Base-by-base conservation (phyloP, 179 eudicot species). In the Silene noctiflora region DNA sequence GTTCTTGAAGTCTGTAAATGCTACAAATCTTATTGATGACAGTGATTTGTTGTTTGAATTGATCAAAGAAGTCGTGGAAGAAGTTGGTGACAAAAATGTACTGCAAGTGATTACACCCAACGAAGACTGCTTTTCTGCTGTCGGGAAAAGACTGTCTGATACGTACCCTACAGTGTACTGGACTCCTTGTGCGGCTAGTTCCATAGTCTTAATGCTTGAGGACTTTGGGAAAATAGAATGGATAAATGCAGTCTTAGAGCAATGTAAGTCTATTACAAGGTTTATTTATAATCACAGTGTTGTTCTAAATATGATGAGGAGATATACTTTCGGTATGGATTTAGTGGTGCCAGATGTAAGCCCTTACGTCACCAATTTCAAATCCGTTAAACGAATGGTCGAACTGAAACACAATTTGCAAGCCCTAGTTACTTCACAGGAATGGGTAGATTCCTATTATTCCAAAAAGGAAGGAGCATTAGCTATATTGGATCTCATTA, bases 341-440 rank as follows among this genome's bases (percentile, higher is more conserved):
- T 76, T 95, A 75, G 88, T 95, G 62, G 91, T 87, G 81, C 71
- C 88, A 20, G 93, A 90, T 77, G 74, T 65, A 67, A 91, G 84
- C 79, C 82, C 76, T 25, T 75, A 74, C 2, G 76, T 84, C n/a
- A 86, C 98, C 69, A 85, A 82, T 82, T 92, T 92, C 72, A 75
- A 76, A 70, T 89, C 98, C 21, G 64, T 94, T 67, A 95, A 89
- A 81, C 77, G 92, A 69, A 87, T 95, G 86, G 84, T 89, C 22
- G 78, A 84, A 75, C 84, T 91, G 46, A 92, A 86, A 80, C 93
- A 89, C 82, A 86, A 88, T 85, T 85, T 95, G 84, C 92, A 89
- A 67, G 89, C 93, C 64, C 83, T 92, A 83, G 91, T 95, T 78
- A 91, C 97, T 8, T 92, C 99, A 46, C 97, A 89, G 82, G 99